Evolutionary conservation across 2,329 filamentous ascomycete species (phyloP).

Genomic region (Diplocarpon mali): DNA sequence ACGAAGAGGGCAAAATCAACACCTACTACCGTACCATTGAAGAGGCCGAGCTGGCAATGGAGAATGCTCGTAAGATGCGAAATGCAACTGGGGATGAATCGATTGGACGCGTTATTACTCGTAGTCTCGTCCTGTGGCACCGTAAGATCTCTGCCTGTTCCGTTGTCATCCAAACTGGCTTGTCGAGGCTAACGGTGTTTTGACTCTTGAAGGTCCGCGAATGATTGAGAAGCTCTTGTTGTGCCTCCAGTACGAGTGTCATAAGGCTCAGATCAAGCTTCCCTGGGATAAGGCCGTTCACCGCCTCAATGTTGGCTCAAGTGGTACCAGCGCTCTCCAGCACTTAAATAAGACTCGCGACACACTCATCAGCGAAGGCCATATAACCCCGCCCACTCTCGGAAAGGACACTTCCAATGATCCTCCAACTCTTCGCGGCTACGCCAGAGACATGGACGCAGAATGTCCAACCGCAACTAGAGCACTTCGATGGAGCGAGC

Average conservation of each 20-base stretch:
- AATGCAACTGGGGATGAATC: conserved; percentile 3
- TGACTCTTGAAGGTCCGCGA: conserved; percentile 30
- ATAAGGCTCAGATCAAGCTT: conserved; percentile 7
- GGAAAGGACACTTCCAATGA: conserved; percentile 9
- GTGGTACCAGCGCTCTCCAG: conserved; percentile 16
- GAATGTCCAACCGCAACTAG: conserved; percentile 5
- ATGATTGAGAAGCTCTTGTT: conserved; percentile 37
- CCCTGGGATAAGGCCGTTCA: conserved; percentile 23
- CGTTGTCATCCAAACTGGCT: background rate
- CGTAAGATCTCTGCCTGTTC: conserved; percentile 27
- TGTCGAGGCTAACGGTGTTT: background rate
- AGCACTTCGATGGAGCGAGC: conserved; percentile 17
- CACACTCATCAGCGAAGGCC: conserved; percentile 20
- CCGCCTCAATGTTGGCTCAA: conserved; percentile 20
- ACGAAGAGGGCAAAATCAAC: background rate
- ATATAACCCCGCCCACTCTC: conserved; percentile 23
- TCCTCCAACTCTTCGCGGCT: conserved; percentile 17
- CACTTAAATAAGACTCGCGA: conserved; percentile 20
- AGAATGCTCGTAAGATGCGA: conserved; percentile 3
- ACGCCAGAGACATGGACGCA: conserved; percentile 15
- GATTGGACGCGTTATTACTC: conserved; percentile 28
- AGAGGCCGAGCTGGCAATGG: conserved; percentile 2
- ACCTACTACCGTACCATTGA: background rate
- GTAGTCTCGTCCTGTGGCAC: conserved; percentile 34
- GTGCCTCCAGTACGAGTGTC: conserved; percentile 32